Conservation (phyloP, 2,329 filamentous ascomycete species). For the Cryphonectria japonica region DNA sequence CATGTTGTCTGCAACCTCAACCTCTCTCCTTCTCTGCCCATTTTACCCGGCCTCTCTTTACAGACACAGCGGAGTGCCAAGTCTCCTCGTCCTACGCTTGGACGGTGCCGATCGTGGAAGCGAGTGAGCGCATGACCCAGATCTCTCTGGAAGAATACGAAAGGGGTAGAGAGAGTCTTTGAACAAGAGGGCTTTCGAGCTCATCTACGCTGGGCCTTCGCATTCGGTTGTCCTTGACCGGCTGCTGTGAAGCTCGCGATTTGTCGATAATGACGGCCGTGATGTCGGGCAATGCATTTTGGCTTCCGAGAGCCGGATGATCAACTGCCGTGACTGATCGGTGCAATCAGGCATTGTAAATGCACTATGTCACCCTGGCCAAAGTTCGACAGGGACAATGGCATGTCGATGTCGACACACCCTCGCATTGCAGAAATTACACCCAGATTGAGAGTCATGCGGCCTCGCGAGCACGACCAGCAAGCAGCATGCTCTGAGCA, state of each 20-base stretch:
- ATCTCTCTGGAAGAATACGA: slow-evolving; percentile 7
- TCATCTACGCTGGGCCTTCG: not conserved
- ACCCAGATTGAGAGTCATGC: not conserved
- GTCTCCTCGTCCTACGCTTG: not conserved
- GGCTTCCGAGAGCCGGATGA: slow-evolving; percentile 26
- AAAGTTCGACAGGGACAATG: not conserved
- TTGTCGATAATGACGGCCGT: not conserved
- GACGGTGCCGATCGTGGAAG: not conserved
- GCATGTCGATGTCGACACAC: slow-evolving; percentile 3
- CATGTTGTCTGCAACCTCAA: not conserved
- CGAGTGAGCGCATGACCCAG: not conserved
- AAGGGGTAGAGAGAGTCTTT: not conserved
- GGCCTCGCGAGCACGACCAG: not conserved
- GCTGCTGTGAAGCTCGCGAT: not conserved
- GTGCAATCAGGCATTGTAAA: slow-evolving; percentile 14
- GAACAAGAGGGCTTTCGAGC: not conserved
- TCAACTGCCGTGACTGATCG: slow-evolving; percentile 28
- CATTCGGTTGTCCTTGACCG: not conserved
- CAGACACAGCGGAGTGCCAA: slow-evolving; percentile 13
- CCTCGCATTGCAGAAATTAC: slow-evolving; percentile 7
- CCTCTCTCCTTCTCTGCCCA: not conserved
- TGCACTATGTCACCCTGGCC: slow-evolving; percentile 4
- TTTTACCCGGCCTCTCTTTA: not conserved
- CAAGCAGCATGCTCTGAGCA: not conserved
- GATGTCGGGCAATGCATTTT: not conserved